Percentiles rank a stretch among this genome's conserved stretches.
Conservation (phyloP, 495 filamentous ascomycete species). For the Annulohypoxylon nitens region DNA sequence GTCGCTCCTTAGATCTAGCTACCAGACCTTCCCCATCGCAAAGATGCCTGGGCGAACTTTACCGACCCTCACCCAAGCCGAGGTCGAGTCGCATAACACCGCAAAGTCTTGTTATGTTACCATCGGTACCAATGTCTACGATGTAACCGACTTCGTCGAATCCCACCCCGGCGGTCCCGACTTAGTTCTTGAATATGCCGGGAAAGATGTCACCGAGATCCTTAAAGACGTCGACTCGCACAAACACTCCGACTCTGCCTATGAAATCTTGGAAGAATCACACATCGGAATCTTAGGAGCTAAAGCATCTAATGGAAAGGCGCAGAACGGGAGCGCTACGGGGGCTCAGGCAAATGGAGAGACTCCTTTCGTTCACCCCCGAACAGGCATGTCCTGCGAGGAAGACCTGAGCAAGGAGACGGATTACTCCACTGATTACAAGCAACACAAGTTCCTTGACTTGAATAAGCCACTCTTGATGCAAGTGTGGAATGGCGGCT, state of each 20-base stretch:
- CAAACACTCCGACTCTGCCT: constrained; percentile 86
- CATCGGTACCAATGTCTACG: constrained; percentile 89
- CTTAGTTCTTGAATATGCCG: constrained; percentile 88
- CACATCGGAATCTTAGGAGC: constrained; percentile 82
- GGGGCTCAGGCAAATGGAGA: constrained; percentile 54
- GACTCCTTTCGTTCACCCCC: constrained; percentile 66
- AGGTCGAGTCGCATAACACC: constrained; percentile 85
- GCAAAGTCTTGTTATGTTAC: constrained; percentile 93
- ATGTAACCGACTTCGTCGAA: constrained; percentile 89
- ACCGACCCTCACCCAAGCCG: constrained; percentile 80
- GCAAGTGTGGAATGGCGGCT: constrained; percentile 91
- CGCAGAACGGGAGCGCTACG: constrained; percentile 30
- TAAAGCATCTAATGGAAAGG: constrained; percentile 55
- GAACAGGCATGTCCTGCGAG: constrained; percentile 85
- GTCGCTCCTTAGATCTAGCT: constrained; percentile 20
- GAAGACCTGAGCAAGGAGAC: constrained; percentile 91
- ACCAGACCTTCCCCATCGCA: constrained; percentile 12
- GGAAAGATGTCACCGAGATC: constrained; percentile 86
- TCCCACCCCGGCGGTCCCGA: constrained; percentile 93
- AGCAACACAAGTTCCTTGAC: constrained; percentile 93
- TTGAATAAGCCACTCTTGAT: constrained; percentile 84
- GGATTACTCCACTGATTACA: constrained; percentile 78
- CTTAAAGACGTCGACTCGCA: constrained; percentile 89
- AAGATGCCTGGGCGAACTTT: constrained; percentile 70
- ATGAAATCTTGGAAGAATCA: constrained; percentile 85